These are phyloP conservation scores for Neoboletus subvelutipes DNA, from an alignment of 768 basidiomycete species.

Conservation along the genomic window DNA sequence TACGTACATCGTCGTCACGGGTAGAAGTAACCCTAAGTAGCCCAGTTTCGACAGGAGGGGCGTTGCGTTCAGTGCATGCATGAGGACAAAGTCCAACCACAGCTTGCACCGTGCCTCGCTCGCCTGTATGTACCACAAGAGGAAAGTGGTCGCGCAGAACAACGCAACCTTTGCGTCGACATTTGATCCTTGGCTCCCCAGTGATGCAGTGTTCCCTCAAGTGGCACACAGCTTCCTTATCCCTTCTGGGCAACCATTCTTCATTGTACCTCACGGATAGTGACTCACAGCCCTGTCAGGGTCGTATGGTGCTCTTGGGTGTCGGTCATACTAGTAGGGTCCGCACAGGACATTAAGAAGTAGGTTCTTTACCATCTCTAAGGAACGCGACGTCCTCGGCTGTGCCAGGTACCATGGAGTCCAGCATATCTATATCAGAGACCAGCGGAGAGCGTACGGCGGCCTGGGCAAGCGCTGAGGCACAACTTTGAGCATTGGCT, in stretches of 20 bases:
- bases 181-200: conserved; percentile 23
- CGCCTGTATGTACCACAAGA: conserved; percentile 40
- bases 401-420: conserved; percentile 2
- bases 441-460: too few relatives aligned
- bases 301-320: conserved; percentile 47
- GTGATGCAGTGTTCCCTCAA: conserved; percentile 33
- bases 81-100: not conserved
- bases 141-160: conserved; percentile 47
- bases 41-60: conserved; percentile 6
- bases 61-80: not conserved
- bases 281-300: conserved; percentile 41
- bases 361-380: too few relatives aligned
- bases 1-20: conserved; percentile 36
- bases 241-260: conserved; percentile 42
- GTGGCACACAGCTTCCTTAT: conserved; percentile 42
- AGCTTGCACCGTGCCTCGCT: not conserved
- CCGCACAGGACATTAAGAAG: too few relatives aligned
- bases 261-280: conserved; percentile 35
- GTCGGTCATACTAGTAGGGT: too few relatives aligned
- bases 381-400: not conserved
- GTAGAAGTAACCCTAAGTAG: conserved; percentile 45
- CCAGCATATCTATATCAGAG: not conserved
- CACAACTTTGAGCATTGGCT: too few relatives aligned
- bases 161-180: conserved; percentile 28
- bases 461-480: too few relatives aligned